Conservation (phyloP, 192 early-diverging fungal genomes). For the Lunasporangiospora selenospora region DNA sequence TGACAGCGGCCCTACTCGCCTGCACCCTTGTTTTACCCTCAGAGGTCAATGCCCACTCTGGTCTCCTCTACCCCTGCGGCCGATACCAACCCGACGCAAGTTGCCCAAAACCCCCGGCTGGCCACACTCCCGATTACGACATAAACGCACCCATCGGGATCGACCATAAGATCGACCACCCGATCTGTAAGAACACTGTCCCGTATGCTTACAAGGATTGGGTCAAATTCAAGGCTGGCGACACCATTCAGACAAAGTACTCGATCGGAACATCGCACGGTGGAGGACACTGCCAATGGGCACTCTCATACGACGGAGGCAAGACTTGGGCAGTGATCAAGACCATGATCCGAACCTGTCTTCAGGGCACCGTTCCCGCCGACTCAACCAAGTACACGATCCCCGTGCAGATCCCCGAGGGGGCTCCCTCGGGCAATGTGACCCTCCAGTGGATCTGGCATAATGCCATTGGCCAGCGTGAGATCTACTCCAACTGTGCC, state of each 20-base stretch:
- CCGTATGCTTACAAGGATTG: conserved; percentile 51
- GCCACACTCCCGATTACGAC: too few species aligned
- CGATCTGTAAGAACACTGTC: conserved; percentile 26
- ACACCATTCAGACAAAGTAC: conserved; percentile 58
- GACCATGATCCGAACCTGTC: conserved; percentile 57
- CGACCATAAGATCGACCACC: too few species aligned
- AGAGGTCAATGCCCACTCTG: too few species aligned
- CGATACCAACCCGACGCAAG: too few species aligned
- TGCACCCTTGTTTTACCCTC: too few species aligned
- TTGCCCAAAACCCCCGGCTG: too few species aligned
- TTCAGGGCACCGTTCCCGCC: conserved; percentile 39
- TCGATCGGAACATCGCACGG: conserved; percentile 60
- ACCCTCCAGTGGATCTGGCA: conserved; percentile 73
- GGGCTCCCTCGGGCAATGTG: conserved; percentile 60
- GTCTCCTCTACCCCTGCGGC: neutral
- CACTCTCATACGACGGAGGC: conserved; percentile 68
- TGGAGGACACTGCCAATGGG: conserved; percentile 77
- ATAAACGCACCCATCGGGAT: too few species aligned
- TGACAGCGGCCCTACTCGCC: too few species aligned
- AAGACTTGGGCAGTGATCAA: conserved; percentile 69
- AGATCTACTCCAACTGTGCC: conserved; percentile 74
- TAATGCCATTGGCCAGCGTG: conserved; percentile 65
- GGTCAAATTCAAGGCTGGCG: conserved; percentile 56
- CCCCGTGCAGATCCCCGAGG: conserved; percentile 64
- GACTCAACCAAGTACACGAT: conserved; percentile 16